Base-by-base conservation (phyloP, 2,329 filamentous ascomycete species). In the Cyclaneusma minus region DNA sequence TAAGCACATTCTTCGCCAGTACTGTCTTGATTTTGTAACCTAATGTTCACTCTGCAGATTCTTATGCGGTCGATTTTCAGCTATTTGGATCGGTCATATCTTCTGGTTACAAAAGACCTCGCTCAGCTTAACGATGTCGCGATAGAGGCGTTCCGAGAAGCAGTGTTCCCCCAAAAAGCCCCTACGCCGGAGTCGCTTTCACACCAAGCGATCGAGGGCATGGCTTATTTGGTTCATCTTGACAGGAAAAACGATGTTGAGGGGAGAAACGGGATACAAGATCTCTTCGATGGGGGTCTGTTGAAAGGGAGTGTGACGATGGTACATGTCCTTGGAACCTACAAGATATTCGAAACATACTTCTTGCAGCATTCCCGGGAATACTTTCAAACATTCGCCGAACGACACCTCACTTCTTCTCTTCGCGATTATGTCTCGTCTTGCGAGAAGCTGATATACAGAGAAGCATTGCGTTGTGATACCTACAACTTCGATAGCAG, bases 31-130 rank as follows among this genome's bases (percentile, higher is more conserved):
- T 10, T 22, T 15, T 7, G 22, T 16, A 7, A 11, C 20, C 17
- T 5, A 4, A 25, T 24, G 23, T 28, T 40, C 16, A 36, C 32
- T 22, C 23, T 18, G 12, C 39, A 84, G 73, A 67, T 73, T 37
- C 73, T 75, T 9, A 68, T 98, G 27, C 71, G 84, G 25, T 87
- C 80, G 35, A 78, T 91, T 20, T 95, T 94, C 53, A 92, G 84
- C 55, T 98, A 85, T 44, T 65, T 98, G 37, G 87, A 98, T 48
- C 74, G 89, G 35, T 81, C 84, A 3, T 94, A 84, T 45, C 62
- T 98, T 6, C 59, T 93, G 3, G 74, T 77, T 30, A 72, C 74
- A 23, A 72, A 75, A 38, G 69, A 76, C 13, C 54, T 65, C 18
- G 62, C 64, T 7, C 78, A 78, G 17, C 70, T 98, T 30, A 78